phyloP scores from a whole-genome alignment of 164 flowering plant genomes.

The Sedum album region DNA sequence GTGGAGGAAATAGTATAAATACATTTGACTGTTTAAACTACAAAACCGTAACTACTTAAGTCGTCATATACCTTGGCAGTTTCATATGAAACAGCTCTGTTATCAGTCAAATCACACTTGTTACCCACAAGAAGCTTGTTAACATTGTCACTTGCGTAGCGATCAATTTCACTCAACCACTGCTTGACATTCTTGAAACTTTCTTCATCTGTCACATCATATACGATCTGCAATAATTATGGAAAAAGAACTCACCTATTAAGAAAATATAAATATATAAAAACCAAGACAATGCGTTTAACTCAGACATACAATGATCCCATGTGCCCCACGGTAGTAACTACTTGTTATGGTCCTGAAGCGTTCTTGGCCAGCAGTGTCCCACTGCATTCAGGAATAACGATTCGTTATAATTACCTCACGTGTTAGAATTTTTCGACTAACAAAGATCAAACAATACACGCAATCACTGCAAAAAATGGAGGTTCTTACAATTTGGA shows the following conservation, averaged over 20 bases:
- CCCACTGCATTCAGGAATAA: slow-evolving; percentile 37
- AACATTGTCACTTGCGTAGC: slow-evolving; percentile 10
- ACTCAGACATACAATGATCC: slow-evolving; percentile 51
- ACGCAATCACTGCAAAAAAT: not conserved
- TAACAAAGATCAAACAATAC: not conserved
- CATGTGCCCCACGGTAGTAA: slow-evolving; percentile 77
- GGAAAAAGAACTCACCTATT: no score
- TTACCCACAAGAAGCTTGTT: slow-evolving; percentile 10
- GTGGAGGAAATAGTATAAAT: no score
- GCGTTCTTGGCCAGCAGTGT: slow-evolving; percentile 78
- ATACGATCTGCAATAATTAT: not conserved
- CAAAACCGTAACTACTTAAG: not conserved
- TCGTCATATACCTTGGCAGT: slow-evolving; percentile 6
- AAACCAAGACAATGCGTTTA: not conserved
- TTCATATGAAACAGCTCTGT: slow-evolving; percentile 5
- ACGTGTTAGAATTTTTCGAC: slow-evolving; percentile 16
- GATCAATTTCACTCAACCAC: slow-evolving; percentile 12
- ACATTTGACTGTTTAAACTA: not conserved
- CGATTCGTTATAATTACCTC: slow-evolving; percentile 18
- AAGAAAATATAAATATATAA: not conserved
- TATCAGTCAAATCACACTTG: slow-evolving; percentile 10
- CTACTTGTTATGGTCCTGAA: slow-evolving; percentile 79
- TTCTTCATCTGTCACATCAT: slow-evolving; percentile 9
- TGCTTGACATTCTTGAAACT: no score
- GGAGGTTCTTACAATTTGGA: slow-evolving; percentile 51